A percentile compares a stretch with the other conserved stretches of the same genome.
Evolutionary conservation across 306 rosid species (phyloP).

Genomic region (Coriaria nepalensis): DNA sequence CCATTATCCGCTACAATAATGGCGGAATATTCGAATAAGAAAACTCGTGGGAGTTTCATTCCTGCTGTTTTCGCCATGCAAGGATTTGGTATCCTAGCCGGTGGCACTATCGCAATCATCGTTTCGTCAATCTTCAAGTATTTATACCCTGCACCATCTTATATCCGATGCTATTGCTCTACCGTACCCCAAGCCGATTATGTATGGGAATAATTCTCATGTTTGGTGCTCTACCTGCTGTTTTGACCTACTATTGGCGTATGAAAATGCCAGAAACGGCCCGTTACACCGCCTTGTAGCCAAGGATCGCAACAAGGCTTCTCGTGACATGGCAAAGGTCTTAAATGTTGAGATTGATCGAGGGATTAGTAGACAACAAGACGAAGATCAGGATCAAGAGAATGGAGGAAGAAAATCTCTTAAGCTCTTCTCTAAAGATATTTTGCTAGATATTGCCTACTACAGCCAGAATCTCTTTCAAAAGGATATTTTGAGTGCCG

Average conservation of each 20-base stretch:
- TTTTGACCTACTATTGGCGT: conserved; percentile 1
- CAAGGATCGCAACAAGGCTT: background rate
- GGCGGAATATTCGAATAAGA: background rate
- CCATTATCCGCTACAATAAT: background rate
- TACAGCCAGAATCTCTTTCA: background rate
- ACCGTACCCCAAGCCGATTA: conserved; percentile 1
- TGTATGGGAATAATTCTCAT: conserved; percentile 1
- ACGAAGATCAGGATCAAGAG: background rate
- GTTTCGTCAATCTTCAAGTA: background rate
- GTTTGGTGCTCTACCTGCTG: conserved; percentile 6
- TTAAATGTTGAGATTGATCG: background rate
- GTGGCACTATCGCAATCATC: background rate
- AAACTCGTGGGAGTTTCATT: background rate
- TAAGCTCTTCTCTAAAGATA: background rate
- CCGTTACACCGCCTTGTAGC: conserved; percentile 2
- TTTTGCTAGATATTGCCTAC: background rate
- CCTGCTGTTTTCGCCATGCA: background rate
- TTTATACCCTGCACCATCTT: conserved; percentile 1
- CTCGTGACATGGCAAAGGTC: background rate
- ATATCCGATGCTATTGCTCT: background rate
- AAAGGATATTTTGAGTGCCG: background rate
- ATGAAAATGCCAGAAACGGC: conserved; percentile 7
- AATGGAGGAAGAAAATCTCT: background rate
- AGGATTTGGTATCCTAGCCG: background rate
- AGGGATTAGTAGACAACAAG: background rate